Evolutionary conservation across 202 grass and related monocot species (phyloP).

Genomic region (Saccharum hybrid): DNA sequence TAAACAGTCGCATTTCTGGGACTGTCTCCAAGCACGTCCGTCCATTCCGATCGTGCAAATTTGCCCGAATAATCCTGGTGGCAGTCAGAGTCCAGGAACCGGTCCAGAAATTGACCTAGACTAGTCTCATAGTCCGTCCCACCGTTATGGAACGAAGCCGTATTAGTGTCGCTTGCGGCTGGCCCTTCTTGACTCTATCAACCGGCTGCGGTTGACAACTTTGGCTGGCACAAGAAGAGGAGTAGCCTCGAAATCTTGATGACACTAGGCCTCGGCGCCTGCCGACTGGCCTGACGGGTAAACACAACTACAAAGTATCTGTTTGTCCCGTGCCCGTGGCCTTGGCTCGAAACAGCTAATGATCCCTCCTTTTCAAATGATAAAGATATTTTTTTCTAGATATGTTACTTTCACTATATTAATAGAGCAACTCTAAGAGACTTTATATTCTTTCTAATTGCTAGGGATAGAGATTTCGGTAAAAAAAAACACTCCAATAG

Average conservation of each 20-base stretch:
- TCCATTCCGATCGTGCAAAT: neutral
- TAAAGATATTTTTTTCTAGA: too few relatives aligned
- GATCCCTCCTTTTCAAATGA: too few relatives aligned
- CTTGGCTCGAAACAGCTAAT: too few relatives aligned
- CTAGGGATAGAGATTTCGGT: too few relatives aligned
- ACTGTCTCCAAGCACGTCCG: neutral
- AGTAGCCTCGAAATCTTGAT: neutral
- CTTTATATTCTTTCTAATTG: too few relatives aligned
- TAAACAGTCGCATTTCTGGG: neutral
- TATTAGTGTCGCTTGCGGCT: neutral
- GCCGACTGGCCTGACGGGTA: too few relatives aligned
- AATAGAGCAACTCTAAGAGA: too few relatives aligned
- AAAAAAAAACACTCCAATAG: too few relatives aligned
- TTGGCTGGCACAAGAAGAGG: neutral
- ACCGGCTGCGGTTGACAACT: neutral
- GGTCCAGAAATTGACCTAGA: constrained; percentile 19
- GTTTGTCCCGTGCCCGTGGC: too few relatives aligned
- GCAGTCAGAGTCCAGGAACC: neutral
- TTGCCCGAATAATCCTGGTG: neutral
- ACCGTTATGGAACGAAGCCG: neutral
- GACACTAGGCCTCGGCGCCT: too few relatives aligned
- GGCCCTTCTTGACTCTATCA: constrained; percentile 45
- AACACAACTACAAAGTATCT: too few relatives aligned
- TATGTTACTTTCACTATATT: too few relatives aligned
- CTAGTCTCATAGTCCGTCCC: neutral